Conservation (phyloP, 306 rosid species). For the Morella rubra region DNA sequence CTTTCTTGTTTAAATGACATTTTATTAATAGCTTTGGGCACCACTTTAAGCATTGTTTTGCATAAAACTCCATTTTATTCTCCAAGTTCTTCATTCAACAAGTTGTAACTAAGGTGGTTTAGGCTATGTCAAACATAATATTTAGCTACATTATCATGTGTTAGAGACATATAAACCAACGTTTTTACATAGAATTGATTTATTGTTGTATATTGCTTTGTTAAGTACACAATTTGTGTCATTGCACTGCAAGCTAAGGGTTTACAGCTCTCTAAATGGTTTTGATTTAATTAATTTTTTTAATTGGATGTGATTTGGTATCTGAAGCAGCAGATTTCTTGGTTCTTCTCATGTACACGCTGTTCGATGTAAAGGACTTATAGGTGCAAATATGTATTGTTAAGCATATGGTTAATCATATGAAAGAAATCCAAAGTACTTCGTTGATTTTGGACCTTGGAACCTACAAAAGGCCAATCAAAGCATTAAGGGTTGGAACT, state of each 20-base stretch:
- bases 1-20: neutral
- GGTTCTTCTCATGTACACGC: neutral
- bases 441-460: neutral
- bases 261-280: neutral
- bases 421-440: neutral
- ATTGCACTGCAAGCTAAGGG: neutral
- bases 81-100: neutral
- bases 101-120: too few relatives aligned
- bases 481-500: neutral
- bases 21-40: neutral
- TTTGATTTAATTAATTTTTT: neutral
- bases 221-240: neutral
- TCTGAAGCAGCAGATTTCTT: neutral
- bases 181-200: neutral
- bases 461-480: neutral
- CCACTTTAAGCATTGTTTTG: neutral
- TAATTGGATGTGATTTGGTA: neutral
- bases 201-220: neutral
- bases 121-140: neutral
- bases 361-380: neutral
- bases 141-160: neutral
- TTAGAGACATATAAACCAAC: neutral
- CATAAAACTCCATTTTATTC: neutral
- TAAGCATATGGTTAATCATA: neutral
- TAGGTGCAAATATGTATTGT: neutral